Percentiles rank a stretch among this genome's conserved stretches.
phyloP scores from a whole-genome alignment of 768 basidiomycete genomes.

The Termitomyces sp. region DNA sequence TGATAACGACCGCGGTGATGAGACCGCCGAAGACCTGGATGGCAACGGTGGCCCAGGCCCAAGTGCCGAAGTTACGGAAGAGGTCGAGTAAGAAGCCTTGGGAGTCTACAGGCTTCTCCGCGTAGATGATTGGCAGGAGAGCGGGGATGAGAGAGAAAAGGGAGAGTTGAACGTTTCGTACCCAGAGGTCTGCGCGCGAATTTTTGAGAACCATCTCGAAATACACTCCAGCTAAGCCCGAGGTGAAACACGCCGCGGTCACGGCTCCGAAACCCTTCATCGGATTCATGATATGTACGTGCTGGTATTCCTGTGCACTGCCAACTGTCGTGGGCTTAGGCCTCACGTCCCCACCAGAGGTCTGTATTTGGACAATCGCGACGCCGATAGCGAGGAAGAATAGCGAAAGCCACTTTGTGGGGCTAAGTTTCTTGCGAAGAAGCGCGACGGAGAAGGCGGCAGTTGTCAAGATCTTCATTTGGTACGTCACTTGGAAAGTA shows the following conservation, averaged over 20 bases:
- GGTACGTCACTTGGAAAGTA: conserved; percentile 96
- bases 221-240: conserved; percentile 88
- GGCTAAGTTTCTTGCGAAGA: conserved; percentile 69
- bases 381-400: conserved; percentile 90
- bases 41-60: conserved; percentile 94
- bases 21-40: conserved; percentile 93
- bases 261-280: conserved; percentile 84
- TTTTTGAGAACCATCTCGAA: conserved; percentile 93
- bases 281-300: conserved; percentile 77
- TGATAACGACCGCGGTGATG: conserved; percentile 94
- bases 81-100: conserved; percentile 54
- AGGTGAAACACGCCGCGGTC: conserved; percentile 83
- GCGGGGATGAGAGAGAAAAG: conserved; percentile 92
- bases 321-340: conserved; percentile 48
- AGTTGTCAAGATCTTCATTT: conserved; percentile 98
- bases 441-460: conserved; percentile 89
- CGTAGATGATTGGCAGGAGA: conserved; percentile 72
- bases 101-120: conserved; percentile 38
- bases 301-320: conserved; percentile 61
- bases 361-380: conserved; percentile 93
- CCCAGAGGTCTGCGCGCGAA: conserved; percentile 83
- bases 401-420: conserved; percentile 83
- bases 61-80: conserved; percentile 85
- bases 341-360: conserved; percentile 31
- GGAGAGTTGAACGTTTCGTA: conserved; percentile 86